Percentiles rank a stretch among this genome's conserved stretches.
These are phyloP conservation scores for Aspergillus texensis DNA, from an alignment of 2,329 filamentous ascomycete species.

Conservation along the genomic window DNA sequence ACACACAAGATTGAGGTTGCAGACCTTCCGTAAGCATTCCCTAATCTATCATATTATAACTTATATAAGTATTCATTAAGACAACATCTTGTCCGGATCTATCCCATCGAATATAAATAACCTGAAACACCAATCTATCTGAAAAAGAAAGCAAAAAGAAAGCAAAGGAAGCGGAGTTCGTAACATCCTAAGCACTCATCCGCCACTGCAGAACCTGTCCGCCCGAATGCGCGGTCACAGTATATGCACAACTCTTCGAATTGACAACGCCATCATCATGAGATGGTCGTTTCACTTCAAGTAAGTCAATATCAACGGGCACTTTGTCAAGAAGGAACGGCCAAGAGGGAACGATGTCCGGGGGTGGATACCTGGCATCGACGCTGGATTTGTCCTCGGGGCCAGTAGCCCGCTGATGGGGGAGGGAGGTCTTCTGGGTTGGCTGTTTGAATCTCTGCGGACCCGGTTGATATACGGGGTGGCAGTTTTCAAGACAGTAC, in stretches of 20 bases:
- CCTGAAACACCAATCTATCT: background rate
- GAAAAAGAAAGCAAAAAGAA: background rate
- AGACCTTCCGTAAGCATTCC: background rate
- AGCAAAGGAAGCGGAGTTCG: background rate
- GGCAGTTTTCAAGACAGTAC: slow-evolving; percentile 13
- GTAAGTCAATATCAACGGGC: slow-evolving; percentile 15
- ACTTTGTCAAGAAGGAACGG: slow-evolving; percentile 22
- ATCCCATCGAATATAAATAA: background rate
- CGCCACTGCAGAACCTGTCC: slow-evolving; percentile 14
- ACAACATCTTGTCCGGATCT: background rate
- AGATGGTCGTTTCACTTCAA: slow-evolving; percentile 5
- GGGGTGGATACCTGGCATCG: slow-evolving; percentile 1
- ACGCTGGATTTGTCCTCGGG: background rate
- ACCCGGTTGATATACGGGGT: slow-evolving; percentile 8
- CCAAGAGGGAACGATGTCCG: slow-evolving; percentile 19
- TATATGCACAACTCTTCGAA: slow-evolving; percentile 7
- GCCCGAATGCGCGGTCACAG: slow-evolving; percentile 9
- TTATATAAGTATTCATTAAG: too few relatives aligned
- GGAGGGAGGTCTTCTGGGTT: background rate
- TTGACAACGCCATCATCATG: background rate
- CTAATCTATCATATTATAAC: background rate
- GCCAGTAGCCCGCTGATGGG: background rate
- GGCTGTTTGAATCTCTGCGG: background rate
- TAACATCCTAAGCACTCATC: slow-evolving; percentile 3
- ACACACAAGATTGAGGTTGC: background rate